phyloP scores from a whole-genome alignment of 148 eudicot species.

The Arctostaphylos glauca region DNA sequence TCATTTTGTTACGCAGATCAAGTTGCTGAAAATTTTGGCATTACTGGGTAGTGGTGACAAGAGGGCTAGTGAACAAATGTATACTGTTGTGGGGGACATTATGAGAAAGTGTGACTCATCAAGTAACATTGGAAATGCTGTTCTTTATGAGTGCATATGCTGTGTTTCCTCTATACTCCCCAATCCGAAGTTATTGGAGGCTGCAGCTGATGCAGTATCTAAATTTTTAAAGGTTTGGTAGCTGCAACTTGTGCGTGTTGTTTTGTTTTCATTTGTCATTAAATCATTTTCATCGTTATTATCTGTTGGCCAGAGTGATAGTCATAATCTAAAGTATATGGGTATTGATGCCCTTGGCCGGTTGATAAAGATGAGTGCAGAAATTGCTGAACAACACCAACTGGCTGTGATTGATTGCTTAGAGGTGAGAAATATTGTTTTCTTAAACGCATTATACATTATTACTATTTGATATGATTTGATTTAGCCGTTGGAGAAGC shows the following conservation, averaged over 20 bases:
- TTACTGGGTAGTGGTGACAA: slow-evolving; percentile 91
- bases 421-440: slow-evolving; percentile 59
- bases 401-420: slow-evolving; percentile 95
- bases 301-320: slow-evolving; percentile 71
- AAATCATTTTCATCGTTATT: slow-evolving; percentile 13
- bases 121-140: slow-evolving; percentile 93
- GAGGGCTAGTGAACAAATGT: slow-evolving; percentile 91
- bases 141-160: slow-evolving; percentile 89
- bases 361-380: slow-evolving; percentile 87
- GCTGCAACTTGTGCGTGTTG: neutral
- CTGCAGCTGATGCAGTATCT: slow-evolving; percentile 89
- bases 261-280: slow-evolving; percentile 11
- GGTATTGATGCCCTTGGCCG: slow-evolving; percentile 97
- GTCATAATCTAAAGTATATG: slow-evolving; percentile 93
- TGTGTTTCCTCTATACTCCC: slow-evolving; percentile 81
- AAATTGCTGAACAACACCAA: slow-evolving; percentile 96
- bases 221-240: slow-evolving; percentile 74
- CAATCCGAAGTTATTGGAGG: slow-evolving; percentile 68
- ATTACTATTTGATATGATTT: slow-evolving; percentile 5
- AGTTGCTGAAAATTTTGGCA: slow-evolving; percentile 86
- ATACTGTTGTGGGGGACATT: slow-evolving; percentile 84
- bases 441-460: neutral
- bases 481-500: slow-evolving; percentile 2
- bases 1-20: slow-evolving; percentile 58
- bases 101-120: slow-evolving; percentile 78